A percentile compares a stretch with the other conserved stretches of the same genome.
These are phyloP conservation scores for Biancaea sappan DNA, from an alignment of 306 rosid species.

Conservation along the genomic window DNA sequence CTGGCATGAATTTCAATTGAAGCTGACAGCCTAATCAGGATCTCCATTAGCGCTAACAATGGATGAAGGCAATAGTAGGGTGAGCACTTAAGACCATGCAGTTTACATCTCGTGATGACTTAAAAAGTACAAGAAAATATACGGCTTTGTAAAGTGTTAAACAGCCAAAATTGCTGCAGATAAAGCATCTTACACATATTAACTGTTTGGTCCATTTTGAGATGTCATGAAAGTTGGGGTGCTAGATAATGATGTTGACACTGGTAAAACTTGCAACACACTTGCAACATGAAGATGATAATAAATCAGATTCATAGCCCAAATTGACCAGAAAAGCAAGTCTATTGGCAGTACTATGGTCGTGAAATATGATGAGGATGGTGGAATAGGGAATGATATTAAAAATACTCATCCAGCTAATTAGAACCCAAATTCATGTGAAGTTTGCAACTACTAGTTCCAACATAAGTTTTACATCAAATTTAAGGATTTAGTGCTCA, in stretches of 20 bases:
- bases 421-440: constrained; percentile 11
- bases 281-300: constrained; percentile 3
- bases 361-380: constrained; percentile 8
- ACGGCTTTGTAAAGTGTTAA: background rate
- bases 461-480: constrained; percentile 4
- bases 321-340: constrained; percentile 2
- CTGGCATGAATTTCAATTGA: background rate
- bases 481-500: background rate
- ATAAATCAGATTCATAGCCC: constrained; percentile 13
- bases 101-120: background rate
- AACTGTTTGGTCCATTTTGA: background rate
- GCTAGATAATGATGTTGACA: constrained; percentile 13
- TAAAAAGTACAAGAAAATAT: background rate
- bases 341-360: constrained; percentile 16
- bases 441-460: constrained; percentile 14
- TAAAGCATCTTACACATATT: background rate
- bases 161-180: background rate
- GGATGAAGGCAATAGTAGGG: background rate
- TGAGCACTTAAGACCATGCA: background rate
- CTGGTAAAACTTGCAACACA: background rate
- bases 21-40: background rate
- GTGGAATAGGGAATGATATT: constrained; percentile 16
- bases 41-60: background rate
- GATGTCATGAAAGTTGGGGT: background rate
- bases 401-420: background rate